phyloP scores from a whole-genome alignment of 2,329 filamentous ascomycete species.

The Aspergillus quadricinctus region DNA sequence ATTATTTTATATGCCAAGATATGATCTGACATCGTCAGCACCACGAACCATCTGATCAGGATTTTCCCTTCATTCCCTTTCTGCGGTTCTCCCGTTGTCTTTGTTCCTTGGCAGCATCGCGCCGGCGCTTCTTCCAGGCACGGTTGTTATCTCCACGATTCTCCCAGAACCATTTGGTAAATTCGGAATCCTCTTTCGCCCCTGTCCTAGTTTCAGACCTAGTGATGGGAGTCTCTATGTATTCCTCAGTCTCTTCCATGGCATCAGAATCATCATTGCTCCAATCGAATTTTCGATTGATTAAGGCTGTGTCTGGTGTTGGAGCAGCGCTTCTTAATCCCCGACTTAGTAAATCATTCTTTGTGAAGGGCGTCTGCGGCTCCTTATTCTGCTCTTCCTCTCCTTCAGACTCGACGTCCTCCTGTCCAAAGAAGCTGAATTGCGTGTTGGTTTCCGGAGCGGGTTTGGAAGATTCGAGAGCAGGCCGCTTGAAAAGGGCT shows the following conservation, averaged over 20 bases:
- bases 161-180: slow-evolving; percentile 59
- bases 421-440: slow-evolving; percentile 77
- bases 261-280: slow-evolving; percentile 16
- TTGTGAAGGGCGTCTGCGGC: slow-evolving; percentile 80
- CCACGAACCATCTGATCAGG: slow-evolving; percentile 11
- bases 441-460: slow-evolving; percentile 47
- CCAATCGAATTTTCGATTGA: slow-evolving; percentile 42
- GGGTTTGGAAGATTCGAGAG: slow-evolving; percentile 37
- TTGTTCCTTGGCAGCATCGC: slow-evolving; percentile 58
- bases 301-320: slow-evolving; percentile 86
- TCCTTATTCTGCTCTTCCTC: slow-evolving; percentile 39
- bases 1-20: neutral
- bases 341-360: slow-evolving; percentile 66
- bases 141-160: slow-evolving; percentile 48
- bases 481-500: slow-evolving; percentile 78
- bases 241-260: slow-evolving; percentile 21
- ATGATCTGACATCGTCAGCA: neutral
- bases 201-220: slow-evolving; percentile 11
- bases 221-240: slow-evolving; percentile 22
- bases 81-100: slow-evolving; percentile 57
- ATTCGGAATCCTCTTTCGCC: slow-evolving; percentile 49
- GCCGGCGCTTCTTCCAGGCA: slow-evolving; percentile 51
- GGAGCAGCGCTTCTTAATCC: slow-evolving; percentile 80
- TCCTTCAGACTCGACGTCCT: slow-evolving; percentile 47
- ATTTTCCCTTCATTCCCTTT: slow-evolving; percentile 41